Percentiles rank a stretch among this genome's conserved stretches.
These are phyloP conservation scores for Paraphoma sp. DNA, from an alignment of 2,329 filamentous ascomycete genomes.

Conservation along the genomic window DNA sequence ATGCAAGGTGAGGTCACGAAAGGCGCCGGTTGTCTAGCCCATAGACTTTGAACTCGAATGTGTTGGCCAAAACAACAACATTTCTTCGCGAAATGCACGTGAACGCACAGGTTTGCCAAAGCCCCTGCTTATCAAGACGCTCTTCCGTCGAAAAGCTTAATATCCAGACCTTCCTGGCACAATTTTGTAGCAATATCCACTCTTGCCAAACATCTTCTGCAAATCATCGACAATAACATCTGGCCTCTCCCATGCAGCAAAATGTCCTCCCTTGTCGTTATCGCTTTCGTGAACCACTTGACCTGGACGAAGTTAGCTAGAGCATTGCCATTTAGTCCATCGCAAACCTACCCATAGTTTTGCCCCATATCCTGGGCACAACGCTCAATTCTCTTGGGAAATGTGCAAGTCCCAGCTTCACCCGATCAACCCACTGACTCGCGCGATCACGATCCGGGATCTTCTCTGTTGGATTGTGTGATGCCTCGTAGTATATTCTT, in stretches of 20 bases:
- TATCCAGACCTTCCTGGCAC: constrained; percentile 42
- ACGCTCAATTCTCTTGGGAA: constrained; percentile 66
- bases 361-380: constrained; percentile 62
- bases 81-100: too few species aligned
- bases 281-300: constrained; percentile 63
- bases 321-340: background rate
- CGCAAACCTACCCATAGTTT: constrained; percentile 58
- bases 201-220: constrained; percentile 64
- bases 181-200: constrained; percentile 43
- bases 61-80: too few species aligned
- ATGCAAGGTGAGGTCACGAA: too few species aligned
- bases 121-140: too few species aligned
- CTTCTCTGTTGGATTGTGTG: constrained; percentile 47
- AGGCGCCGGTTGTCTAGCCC: too few species aligned
- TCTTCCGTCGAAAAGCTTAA: background rate
- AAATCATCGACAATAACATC: constrained; percentile 61
- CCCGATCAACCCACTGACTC: constrained; percentile 51
- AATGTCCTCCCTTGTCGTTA: constrained; percentile 64
- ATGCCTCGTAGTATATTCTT: constrained; percentile 75
- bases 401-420: constrained; percentile 61
- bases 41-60: too few species aligned
- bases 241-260: constrained; percentile 66
- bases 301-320: constrained; percentile 20
- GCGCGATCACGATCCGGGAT: constrained; percentile 44
- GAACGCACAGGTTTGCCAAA: too few species aligned